These are phyloP conservation scores for Ceratonia siliqua DNA, from an alignment of 306 rosid species.

Conservation along the genomic window DNA sequence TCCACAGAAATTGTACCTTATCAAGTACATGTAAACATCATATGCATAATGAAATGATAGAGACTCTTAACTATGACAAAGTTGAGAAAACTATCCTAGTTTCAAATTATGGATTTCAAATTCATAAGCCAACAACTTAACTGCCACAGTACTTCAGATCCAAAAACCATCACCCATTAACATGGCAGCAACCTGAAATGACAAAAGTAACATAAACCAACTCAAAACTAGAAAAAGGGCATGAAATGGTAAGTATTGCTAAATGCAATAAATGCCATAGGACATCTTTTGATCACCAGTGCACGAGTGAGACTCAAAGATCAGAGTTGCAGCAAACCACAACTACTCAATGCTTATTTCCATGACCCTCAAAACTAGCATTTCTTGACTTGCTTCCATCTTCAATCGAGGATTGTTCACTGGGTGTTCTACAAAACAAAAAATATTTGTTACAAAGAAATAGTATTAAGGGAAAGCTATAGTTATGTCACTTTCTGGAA, in stretches of 20 bases:
- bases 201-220: slow-evolving; percentile 60
- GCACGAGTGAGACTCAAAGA: slow-evolving; percentile 35
- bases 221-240: slow-evolving; percentile 35
- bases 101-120: slow-evolving; percentile 52
- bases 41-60: slow-evolving; percentile 44
- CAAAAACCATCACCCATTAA: slow-evolving; percentile 67
- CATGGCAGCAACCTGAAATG: slow-evolving; percentile 87
- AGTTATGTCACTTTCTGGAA: background rate
- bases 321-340: slow-evolving; percentile 43
- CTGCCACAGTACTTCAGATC: slow-evolving; percentile 87
- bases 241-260: slow-evolving; percentile 50
- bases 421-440: slow-evolving; percentile 47
- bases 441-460: slow-evolving; percentile 6
- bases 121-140: slow-evolving; percentile 86
- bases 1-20: slow-evolving; percentile 40
- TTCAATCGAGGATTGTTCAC: slow-evolving; percentile 64
- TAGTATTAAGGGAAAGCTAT: slow-evolving; percentile 9
- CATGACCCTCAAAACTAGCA: slow-evolving; percentile 56
- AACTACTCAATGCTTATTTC: slow-evolving; percentile 58
- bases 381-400: slow-evolving; percentile 62
- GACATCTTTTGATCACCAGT: slow-evolving; percentile 46
- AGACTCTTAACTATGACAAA: slow-evolving; percentile 44
- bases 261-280: slow-evolving; percentile 56
- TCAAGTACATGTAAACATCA: slow-evolving; percentile 40
- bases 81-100: slow-evolving; percentile 48